A percentile compares a stretch with the other conserved stretches of the same genome.
These are phyloP conservation scores for Ceratocystis harringtonii DNA, from an alignment of 2,329 filamentous ascomycete genomes.

Conservation along the genomic window DNA sequence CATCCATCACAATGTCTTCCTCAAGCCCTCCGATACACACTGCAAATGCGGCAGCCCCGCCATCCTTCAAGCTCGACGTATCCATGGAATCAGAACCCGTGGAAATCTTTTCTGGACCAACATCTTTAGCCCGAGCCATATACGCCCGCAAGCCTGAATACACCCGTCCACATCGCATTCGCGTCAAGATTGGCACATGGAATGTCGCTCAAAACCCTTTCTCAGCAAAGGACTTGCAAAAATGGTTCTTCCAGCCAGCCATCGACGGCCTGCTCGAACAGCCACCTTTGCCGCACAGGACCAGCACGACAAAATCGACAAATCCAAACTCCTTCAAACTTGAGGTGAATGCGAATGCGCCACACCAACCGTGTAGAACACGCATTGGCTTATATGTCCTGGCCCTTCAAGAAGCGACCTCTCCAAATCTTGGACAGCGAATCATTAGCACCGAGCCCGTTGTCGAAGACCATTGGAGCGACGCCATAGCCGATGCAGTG, in stretches of 20 bases:
- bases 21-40: neutral
- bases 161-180: constrained; percentile 55
- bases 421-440: constrained; percentile 64
- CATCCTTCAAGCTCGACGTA: neutral
- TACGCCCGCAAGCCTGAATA: constrained; percentile 66
- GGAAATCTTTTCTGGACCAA: constrained; percentile 34
- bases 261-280: constrained; percentile 20
- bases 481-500: constrained; percentile 55
- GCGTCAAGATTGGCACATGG: constrained; percentile 87
- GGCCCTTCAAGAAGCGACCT: constrained; percentile 82
- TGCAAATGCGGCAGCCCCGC: neutral
- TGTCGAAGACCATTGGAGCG: constrained; percentile 65
- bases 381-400: constrained; percentile 71
- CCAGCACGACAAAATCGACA: constrained; percentile 6
- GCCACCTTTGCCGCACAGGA: constrained; percentile 7
- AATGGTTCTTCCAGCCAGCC: constrained; percentile 60
- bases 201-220: constrained; percentile 78
- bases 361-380: constrained; percentile 13
- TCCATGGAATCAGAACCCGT: constrained; percentile 26
- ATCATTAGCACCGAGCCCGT: constrained; percentile 60
- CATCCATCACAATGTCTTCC: neutral
- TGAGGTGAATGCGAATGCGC: constrained; percentile 11
- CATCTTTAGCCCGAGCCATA: constrained; percentile 49
- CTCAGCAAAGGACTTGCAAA: constrained; percentile 72
- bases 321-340: constrained; percentile 11